Conservation (phyloP, 139 green algal species). For the Dunaliella primolecta region DNA sequence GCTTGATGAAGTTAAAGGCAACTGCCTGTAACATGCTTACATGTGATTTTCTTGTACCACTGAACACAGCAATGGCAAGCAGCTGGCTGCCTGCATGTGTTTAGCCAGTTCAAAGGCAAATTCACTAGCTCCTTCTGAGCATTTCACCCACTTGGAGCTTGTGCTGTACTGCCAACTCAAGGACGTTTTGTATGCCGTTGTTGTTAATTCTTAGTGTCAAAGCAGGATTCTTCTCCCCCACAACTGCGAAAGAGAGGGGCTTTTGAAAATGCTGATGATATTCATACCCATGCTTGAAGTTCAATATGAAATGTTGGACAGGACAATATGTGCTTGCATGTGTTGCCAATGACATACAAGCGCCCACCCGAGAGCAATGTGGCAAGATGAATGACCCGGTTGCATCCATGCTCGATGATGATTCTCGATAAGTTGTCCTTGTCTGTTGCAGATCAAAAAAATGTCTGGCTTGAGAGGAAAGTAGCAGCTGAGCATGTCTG, state of each 20-base stretch:
- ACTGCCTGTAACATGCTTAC: not conserved
- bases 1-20: not conserved
- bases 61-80: not conserved
- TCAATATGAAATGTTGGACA: no score
- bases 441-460: no score
- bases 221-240: slow-evolving; percentile 21
- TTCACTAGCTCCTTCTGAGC: not conserved
- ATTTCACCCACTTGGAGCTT: not conserved
- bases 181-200: slow-evolving; percentile 28
- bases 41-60: not conserved
- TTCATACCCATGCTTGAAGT: no score
- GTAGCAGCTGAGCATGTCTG: no score
- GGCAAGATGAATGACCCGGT: slow-evolving; percentile 34
- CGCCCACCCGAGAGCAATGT: slow-evolving; percentile 12
- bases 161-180: slow-evolving; percentile 41
- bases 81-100: not conserved
- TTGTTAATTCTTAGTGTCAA: slow-evolving; percentile 19
- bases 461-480: no score
- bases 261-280: no score
- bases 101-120: not conserved
- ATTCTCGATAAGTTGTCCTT: slow-evolving; percentile 53
- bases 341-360: no score
- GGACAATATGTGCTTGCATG: no score
- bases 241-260: not conserved
- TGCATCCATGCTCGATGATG: slow-evolving; percentile 53